These are phyloP conservation scores for Zasmidium citrigriseum DNA, from an alignment of 2,329 filamentous ascomycete genomes.

Conservation along the genomic window DNA sequence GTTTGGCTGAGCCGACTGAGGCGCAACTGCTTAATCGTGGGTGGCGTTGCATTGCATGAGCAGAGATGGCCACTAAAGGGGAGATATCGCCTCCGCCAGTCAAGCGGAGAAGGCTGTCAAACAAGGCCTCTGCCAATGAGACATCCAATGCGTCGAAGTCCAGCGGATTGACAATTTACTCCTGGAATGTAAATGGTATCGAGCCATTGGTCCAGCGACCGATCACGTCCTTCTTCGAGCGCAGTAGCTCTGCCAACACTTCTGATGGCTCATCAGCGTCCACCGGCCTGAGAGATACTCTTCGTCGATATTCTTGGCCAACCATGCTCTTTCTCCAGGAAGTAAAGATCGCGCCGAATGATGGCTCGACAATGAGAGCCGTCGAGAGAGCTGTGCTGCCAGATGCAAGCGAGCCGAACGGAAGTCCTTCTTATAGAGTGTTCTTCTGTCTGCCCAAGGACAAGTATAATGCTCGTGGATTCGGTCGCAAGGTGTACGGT, in stretches of 20 bases:
- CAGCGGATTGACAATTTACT: constrained; percentile 41
- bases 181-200: constrained; percentile 54
- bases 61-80: not conserved
- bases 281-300: constrained; percentile 39
- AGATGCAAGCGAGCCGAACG: constrained; percentile 18
- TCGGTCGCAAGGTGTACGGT: constrained; percentile 54
- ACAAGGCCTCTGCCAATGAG: not conserved
- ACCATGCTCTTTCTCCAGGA: constrained; percentile 51
- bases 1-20: no score
- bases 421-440: constrained; percentile 44
- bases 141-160: not conserved
- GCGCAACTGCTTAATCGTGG: no score
- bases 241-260: not conserved
- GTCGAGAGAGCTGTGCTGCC: constrained; percentile 40
- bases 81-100: constrained; percentile 34
- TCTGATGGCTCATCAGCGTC: not conserved
- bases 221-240: constrained; percentile 43
- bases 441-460: constrained; percentile 53
- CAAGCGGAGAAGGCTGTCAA: constrained; percentile 28
- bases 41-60: no score
- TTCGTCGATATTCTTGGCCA: constrained; percentile 49
- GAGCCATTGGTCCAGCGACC: constrained; percentile 43
- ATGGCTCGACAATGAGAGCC: constrained; percentile 41
- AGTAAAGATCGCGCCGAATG: constrained; percentile 48
- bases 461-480: constrained; percentile 52